Evolutionary conservation across 805 yeast species (phyloP), one percentile per base, ranked within the genome.

Genomic region (Yamadazyma kitorensis): DNA sequence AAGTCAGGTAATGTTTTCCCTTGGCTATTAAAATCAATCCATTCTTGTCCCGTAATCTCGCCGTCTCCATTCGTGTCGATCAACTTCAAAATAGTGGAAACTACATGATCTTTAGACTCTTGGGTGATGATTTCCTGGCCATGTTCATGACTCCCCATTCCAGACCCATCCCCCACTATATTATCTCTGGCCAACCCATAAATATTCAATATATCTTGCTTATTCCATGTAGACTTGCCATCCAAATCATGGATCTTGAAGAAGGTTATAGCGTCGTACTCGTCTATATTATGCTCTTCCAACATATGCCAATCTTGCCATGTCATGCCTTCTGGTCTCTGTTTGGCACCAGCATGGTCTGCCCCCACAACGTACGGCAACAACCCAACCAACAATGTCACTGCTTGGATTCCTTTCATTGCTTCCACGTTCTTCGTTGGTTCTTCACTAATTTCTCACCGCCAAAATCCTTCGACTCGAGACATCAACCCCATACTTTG

Each of bases 231-330:
- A 27, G 83, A 87, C 54, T 75, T 68, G 52, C 68, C 62, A 48
- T 76, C 63, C 34, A 77, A 55, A 57, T 89, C 96, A 59, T 91
- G 98, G 17, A 89, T 51, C 23, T 72, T 72, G 71, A 91, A 91
- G 50, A 91, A 86, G 11, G 82, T 70, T 26, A 71, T 78, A 0
- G 94, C 72, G 42, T 84, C 94, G 49, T 78, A 86, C 17, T 69
- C 67, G 42, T 84, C 88, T 39, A 86, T 45, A 12, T 78, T 83
- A 61, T 91, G 97, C 61, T 91, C 98, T 46, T 78, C 80, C 47
- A 75, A 68, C 97, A 91, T 89, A 57, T 91, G 98, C 85, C 89
- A 83, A 47, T 74, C 73, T 49, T 82, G 86, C 95, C 95, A 86
- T 12, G 76, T 59, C 23, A 76, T 48, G 0, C 75, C 78, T 8